Conservation (phyloP, 495 filamentous ascomycete genomes). For the Tuber borchii region DNA sequence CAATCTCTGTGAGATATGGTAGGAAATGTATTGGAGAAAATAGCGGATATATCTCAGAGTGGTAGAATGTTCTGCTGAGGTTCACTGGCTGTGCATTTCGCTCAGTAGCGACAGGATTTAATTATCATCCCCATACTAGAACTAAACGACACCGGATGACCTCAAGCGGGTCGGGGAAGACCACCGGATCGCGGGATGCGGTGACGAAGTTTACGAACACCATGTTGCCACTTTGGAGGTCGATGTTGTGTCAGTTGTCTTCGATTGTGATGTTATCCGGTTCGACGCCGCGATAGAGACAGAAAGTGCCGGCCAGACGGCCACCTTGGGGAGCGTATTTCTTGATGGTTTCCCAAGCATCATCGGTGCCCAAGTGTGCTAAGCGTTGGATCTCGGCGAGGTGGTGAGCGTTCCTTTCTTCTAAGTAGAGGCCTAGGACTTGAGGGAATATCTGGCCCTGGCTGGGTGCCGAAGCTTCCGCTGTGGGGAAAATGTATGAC, state of each 20-base stretch:
- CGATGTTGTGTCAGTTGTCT: conserved; percentile 23
- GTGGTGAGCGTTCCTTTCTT: conserved; percentile 46
- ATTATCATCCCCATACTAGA: conserved; percentile 92
- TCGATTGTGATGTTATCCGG: conserved; percentile 21
- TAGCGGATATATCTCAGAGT: not conserved
- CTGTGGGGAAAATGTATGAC: conserved; percentile 61
- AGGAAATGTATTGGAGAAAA: not conserved
- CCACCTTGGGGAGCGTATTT: conserved; percentile 52
- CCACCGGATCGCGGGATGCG: conserved; percentile 54
- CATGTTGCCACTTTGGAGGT: conserved; percentile 42
- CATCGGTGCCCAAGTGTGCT: conserved; percentile 38
- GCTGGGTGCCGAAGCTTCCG: conserved; percentile 58
- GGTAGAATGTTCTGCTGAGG: conserved; percentile 80
- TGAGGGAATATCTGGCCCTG: conserved; percentile 70
- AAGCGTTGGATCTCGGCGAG: conserved; percentile 49
- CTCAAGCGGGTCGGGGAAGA: conserved; percentile 63
- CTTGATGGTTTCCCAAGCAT: conserved; percentile 38
- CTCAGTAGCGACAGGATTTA: conserved; percentile 95
- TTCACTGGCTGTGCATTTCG: conserved; percentile 86
- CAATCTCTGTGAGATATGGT: not conserved
- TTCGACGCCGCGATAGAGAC: conserved; percentile 39
- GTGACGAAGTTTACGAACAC: conserved; percentile 54
- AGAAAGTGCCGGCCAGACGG: conserved; percentile 47
- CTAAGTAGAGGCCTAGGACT: conserved; percentile 68
- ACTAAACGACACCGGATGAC: conserved; percentile 77